Conservation (phyloP, 2,329 filamentous ascomycete species). For the Paecilomyces sp. region DNA sequence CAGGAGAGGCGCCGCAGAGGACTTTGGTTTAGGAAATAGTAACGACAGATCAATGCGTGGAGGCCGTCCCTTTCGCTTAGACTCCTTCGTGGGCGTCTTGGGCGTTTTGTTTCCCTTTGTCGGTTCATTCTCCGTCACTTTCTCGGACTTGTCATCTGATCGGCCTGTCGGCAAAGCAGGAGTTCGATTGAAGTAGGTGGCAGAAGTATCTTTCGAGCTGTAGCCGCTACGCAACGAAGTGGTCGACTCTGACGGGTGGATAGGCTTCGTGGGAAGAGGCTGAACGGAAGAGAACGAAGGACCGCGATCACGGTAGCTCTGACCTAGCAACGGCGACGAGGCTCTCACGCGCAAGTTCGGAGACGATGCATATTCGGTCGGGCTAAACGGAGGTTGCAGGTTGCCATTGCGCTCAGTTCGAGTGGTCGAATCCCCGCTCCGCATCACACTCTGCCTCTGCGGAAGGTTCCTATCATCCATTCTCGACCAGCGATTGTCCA, state of each 20-base stretch:
- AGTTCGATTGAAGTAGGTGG: conserved; percentile 6
- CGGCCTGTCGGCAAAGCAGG: background rate
- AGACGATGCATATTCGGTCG: background rate
- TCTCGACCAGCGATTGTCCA: background rate
- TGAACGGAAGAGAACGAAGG: background rate
- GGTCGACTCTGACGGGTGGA: conserved; percentile 4
- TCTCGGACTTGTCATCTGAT: background rate
- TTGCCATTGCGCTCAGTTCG: background rate
- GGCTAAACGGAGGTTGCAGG: background rate
- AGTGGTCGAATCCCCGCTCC: background rate
- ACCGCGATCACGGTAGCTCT: conserved; percentile 6
- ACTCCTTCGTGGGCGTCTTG: conserved; percentile 17
- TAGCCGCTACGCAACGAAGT: background rate
- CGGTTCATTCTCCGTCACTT: conserved; percentile 3
- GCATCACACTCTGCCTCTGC: background rate
- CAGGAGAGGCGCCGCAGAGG: conserved; percentile 23
- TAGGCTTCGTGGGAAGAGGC: background rate
- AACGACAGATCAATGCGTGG: conserved; percentile 35
- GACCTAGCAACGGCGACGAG: conserved; percentile 10
- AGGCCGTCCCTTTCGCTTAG: conserved; percentile 32
- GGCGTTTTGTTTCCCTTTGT: conserved; percentile 1
- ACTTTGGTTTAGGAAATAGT: conserved; percentile 34
- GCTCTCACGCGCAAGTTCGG: conserved; percentile 8
- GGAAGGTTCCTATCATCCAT: background rate
- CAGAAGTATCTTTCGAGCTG: conserved; percentile 4